Evolutionary conservation across 2,329 filamentous ascomycete species (phyloP), one percentile per base, ranked within the genome.

Genomic region (Bipolaris bicolor): DNA sequence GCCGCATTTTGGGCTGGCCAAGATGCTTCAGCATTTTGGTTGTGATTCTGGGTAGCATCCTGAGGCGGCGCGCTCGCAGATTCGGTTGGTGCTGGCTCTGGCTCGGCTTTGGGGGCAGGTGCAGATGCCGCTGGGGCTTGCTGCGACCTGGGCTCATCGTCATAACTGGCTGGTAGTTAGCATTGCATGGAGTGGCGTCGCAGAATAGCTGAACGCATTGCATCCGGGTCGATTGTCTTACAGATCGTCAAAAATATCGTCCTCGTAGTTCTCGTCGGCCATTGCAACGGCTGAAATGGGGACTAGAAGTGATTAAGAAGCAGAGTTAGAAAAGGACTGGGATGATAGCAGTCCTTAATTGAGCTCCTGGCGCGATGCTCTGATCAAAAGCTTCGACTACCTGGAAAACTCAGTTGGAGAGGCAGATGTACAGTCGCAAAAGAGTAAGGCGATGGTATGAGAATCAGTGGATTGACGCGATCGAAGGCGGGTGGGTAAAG

Each of bases 211-310:
- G 18, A 48, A 46, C 7, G 20, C 16, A 44, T 49, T 43, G 57
- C 51, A 50, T 37, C 49, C 7, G 16, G 15, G 46, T 50, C 37
- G 5, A 26, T 55, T 15, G 84, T 29, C 91, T 80, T 82, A 97
- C 92, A 97, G 86, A 80, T 97, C 93, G 70, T 92, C 92, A 78
- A 97, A 97, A 79, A 97, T 90, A 84, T 97, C 92, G 73, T 97
- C 93, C 68, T 97, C 92, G 67, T 92, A 88, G 66, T 91, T 90
- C 72, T 93, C 90, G 71, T 95, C 91, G 46, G 90, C 87, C 91
- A 94, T 95, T 69, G 48, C 60, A 60, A 7, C 34, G 36, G 18
- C 5, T 40, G 24, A 29, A 24, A 40, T 22, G 16, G 20, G 33
- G 29, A 26, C 40, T 40, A 36, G 34, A 39, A 18, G 7, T 36